Percentiles rank a stretch among this genome's conserved stretches.
Evolutionary conservation across 371 early-diverging fungal species (phyloP).

Genomic region (Actinomucor elegans): DNA sequence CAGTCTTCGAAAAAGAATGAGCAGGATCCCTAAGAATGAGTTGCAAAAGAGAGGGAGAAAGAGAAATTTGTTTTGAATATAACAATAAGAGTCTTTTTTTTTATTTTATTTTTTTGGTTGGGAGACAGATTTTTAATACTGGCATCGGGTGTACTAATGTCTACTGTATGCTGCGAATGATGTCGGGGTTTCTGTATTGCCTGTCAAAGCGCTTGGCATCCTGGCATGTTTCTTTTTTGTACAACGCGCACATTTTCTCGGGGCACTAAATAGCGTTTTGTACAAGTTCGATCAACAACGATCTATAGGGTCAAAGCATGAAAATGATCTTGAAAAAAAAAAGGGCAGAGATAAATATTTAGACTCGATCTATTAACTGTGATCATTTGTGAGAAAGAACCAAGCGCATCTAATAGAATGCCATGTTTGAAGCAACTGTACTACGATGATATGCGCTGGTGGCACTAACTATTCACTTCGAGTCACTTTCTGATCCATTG

Average conservation of each 20-base stretch:
- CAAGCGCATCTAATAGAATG: not conserved
- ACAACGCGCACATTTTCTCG: no score
- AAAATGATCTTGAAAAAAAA: not conserved
- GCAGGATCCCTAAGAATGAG: no score
- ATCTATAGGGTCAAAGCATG: conserved; percentile 1
- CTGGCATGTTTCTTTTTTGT: conserved; percentile 20
- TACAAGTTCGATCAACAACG: conserved; percentile 2
- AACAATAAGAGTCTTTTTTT: conserved; percentile 6
- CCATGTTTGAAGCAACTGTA: conserved; percentile 1
- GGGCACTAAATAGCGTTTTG: no score
- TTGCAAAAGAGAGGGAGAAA: not conserved
- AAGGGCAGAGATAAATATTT: conserved; percentile 3
- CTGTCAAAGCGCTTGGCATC: conserved; percentile 22
- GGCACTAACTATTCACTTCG: conserved; percentile 17
- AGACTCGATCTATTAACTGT: conserved; percentile 21
- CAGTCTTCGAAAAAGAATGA: no score
- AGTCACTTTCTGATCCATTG: no score
- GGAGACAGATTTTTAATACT: conserved; percentile 14
- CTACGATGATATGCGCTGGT: conserved; percentile 8
- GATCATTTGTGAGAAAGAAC: conserved; percentile 4
- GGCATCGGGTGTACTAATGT: not conserved
- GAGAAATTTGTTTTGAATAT: not conserved
- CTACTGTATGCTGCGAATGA: conserved; percentile 22
- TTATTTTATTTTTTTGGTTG: not conserved
- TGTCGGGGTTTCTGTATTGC: conserved; percentile 19